Evolutionary conservation across 2,329 filamentous ascomycete genomes (phyloP).

Genomic region (Coleophoma cylindrospora): DNA sequence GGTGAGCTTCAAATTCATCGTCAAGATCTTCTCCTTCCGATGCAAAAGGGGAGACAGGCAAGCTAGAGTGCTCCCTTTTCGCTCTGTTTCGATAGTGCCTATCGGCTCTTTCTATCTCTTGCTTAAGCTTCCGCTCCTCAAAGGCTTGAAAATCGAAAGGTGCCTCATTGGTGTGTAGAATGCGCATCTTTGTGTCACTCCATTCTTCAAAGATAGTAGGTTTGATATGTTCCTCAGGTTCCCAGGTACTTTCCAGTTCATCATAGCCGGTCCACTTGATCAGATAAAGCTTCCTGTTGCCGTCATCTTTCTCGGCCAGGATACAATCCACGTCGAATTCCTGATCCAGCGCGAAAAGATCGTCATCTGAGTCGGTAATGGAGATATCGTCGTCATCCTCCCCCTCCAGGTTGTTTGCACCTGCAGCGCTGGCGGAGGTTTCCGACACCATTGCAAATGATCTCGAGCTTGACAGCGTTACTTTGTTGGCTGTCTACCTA

Average conservation of each 20-base stretch:
- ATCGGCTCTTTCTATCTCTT: slow-evolving; percentile 9
- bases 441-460: too few relatives aligned
- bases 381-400: slow-evolving; percentile 49
- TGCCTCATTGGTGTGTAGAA: slow-evolving; percentile 10
- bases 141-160: slow-evolving; percentile 17
- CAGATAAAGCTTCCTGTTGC: slow-evolving; percentile 43
- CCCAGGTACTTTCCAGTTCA: slow-evolving; percentile 50
- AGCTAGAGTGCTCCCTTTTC: slow-evolving; percentile 13
- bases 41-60: slow-evolving; percentile 6
- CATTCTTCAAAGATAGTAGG: slow-evolving; percentile 29
- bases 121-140: slow-evolving; percentile 5
- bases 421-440: too few relatives aligned
- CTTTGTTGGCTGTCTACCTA: too few relatives aligned
- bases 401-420: background rate
- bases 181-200: slow-evolving; percentile 18
- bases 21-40: slow-evolving; percentile 11
- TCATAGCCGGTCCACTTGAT: slow-evolving; percentile 61
- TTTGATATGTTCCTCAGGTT: slow-evolving; percentile 33
- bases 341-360: slow-evolving; percentile 20
- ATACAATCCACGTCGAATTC: slow-evolving; percentile 38
- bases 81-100: slow-evolving; percentile 12
- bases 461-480: too few relatives aligned
- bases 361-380: slow-evolving; percentile 41
- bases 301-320: slow-evolving; percentile 36
- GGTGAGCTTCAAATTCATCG: too few relatives aligned